phyloP scores from a whole-genome alignment of 192 early-diverging fungal genomes.

The Rhizophagus sp. region DNA sequence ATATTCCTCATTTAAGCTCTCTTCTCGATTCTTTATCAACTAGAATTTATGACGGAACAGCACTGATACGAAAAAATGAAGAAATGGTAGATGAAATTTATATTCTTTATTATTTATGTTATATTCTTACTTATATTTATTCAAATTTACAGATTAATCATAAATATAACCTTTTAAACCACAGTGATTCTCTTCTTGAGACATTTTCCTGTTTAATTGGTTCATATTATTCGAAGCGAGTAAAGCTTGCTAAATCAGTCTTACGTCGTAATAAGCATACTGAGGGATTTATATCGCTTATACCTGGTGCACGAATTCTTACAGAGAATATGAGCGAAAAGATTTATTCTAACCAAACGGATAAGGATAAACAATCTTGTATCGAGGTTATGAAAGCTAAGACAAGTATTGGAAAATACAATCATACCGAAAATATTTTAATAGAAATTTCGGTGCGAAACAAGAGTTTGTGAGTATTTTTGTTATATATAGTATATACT shows the following conservation, averaged over 20 bases:
- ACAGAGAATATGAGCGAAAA: neutral
- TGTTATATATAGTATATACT: neutral
- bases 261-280: neutral
- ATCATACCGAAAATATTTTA: neutral
- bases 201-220: neutral
- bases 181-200: neutral
- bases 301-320: neutral
- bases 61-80: constrained; percentile 10
- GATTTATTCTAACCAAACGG: neutral
- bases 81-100: constrained; percentile 2
- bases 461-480: neutral
- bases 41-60: constrained; percentile 8
- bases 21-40: constrained; percentile 11
- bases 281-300: neutral
- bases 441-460: constrained; percentile 1
- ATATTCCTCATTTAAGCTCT: neutral
- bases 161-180: constrained; percentile 5
- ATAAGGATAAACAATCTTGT: neutral
- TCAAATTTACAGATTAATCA: constrained; percentile 1
- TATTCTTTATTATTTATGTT: neutral
- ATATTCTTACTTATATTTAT: neutral
- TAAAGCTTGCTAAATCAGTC: neutral
- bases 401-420: neutral
- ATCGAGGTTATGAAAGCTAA: neutral
- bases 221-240: neutral